phyloP scores from a whole-genome alignment of 1,139 yeast species.

The Yamadazyma friedrichii region DNA sequence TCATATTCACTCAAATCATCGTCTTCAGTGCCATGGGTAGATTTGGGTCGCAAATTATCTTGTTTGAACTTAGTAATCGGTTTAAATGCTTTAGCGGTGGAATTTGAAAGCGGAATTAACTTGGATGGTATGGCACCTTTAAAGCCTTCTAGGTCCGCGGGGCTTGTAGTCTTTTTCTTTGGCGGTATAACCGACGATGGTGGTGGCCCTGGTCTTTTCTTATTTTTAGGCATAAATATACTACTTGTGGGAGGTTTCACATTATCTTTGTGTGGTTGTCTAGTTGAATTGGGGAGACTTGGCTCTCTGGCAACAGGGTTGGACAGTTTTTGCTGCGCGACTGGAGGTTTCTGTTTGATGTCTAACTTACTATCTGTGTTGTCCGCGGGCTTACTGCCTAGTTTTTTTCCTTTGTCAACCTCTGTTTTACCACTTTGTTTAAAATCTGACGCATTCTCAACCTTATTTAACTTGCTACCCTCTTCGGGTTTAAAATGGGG shows the following conservation, averaged over 20 bases:
- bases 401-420: no score
- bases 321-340: no score
- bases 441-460: no score
- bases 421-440: no score
- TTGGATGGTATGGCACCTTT: background rate
- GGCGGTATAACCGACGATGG: no score
- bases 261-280: background rate
- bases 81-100: background rate
- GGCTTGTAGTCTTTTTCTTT: no score
- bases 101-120: slow-evolving; percentile 2
- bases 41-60: background rate
- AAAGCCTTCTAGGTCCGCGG: background rate
- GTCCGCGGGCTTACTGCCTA: no score
- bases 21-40: slow-evolving; percentile 7
- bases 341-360: no score
- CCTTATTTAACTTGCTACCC: no score
- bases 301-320: no score
- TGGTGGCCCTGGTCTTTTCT: slow-evolving; percentile 1
- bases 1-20: slow-evolving; percentile 30
- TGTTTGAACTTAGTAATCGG: slow-evolving; percentile 1
- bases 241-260: slow-evolving; percentile 1
- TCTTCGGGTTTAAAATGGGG: no score
- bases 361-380: no score
- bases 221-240: slow-evolving; percentile 13
- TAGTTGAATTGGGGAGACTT: background rate